Base-by-base conservation (phyloP, 1,284 basidiomycete species). In the Sporisorium exsertum region DNA sequence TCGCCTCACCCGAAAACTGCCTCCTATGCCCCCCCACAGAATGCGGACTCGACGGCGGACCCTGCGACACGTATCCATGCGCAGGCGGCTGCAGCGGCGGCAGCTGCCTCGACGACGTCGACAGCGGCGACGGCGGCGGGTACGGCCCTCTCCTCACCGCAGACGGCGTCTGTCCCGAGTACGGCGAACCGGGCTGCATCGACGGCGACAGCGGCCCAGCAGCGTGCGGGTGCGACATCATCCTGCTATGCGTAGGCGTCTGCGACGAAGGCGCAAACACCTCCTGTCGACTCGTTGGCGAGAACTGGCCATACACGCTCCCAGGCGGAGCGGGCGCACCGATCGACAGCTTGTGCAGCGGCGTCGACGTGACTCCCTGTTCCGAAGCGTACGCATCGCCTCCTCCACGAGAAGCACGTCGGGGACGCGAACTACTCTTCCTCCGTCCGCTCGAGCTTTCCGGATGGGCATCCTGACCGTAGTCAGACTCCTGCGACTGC, bases 311-410 rank as follows among this genome's bases (percentile, higher is more conserved):
- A n/a, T 72, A 77, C 7, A 65, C 63, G n/a, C 69, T 68, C 12
- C 69, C 58, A 9, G 70, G 24, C 0, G 68, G 73, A 40, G 68
- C 73, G 7, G 74, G 69, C 22, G 74, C 74, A n/a, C 74, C 74
- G 47, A 72, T 77, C 29, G 74, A 77, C 15, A 77, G 63, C 60
- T 77, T 72, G 54, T 77, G 74, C 50, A 77, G 58, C n/a, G 74
- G 74, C 5, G 70, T 77, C 26, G 63, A 64, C 0, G 68, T 76
- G 15, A 50, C 58, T n/a, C 61, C 64, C 9, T 26, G 59, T 15
- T 67, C 57, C 5, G 50, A 8, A 5, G 45, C 22, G 47, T 42
- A 64, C 27, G 53, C 10, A 5, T 57, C 56, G 13, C 54, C 60
- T 20, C 29, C 58, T 20, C 54, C 51, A 3, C 63, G 33, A 12